Conservation (phyloP, 352 stramenopile genomes). For the Aphanomyces astaci region DNA sequence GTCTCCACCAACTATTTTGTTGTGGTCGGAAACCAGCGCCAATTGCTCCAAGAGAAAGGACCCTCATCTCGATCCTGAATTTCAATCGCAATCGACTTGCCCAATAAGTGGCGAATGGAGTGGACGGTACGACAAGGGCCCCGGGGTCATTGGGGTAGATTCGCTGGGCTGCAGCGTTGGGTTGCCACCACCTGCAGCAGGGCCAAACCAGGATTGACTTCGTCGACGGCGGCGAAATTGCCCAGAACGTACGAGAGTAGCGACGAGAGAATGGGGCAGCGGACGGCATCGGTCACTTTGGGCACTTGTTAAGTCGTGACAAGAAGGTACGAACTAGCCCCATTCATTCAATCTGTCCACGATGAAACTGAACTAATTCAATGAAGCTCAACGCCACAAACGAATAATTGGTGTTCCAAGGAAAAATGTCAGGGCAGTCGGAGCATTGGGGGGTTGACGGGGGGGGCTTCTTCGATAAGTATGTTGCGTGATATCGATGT, state of each 20-base stretch:
- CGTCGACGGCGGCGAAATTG: slow-evolving; percentile 53
- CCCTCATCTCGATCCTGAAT: slow-evolving; percentile 62
- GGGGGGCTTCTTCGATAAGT: slow-evolving; percentile 38
- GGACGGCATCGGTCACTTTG: slow-evolving; percentile 10
- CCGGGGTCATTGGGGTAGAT: slow-evolving; percentile 23
- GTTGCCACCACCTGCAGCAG: not conserved
- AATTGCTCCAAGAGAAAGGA: slow-evolving; percentile 43
- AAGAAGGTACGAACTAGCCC: slow-evolving; percentile 49
- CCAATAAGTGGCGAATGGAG: slow-evolving; percentile 55
- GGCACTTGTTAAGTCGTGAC: slow-evolving; percentile 43
- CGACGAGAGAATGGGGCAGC: slow-evolving; percentile 47
- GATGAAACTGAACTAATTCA: slow-evolving; percentile 42
- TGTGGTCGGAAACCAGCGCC: not conserved
- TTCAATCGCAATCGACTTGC: slow-evolving; percentile 60
- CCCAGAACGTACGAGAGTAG: slow-evolving; percentile 65
- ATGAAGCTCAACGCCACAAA: slow-evolving; percentile 49
- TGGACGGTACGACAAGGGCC: slow-evolving; percentile 30
- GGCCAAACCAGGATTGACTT: slow-evolving; percentile 41
- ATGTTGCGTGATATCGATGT: slow-evolving; percentile 44
- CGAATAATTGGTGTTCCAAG: slow-evolving; percentile 35
- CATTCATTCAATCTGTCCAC: slow-evolving; percentile 46
- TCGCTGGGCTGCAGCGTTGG: slow-evolving; percentile 14
- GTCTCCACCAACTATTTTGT: slow-evolving; percentile 11
- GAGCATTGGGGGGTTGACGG: slow-evolving; percentile 30
- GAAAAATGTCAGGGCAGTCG: slow-evolving; percentile 40